A percentile compares a stretch with the other conserved stretches of the same genome.
Conservation (phyloP, 2,329 filamentous ascomycete species). For the Samsoniella hepiali region DNA sequence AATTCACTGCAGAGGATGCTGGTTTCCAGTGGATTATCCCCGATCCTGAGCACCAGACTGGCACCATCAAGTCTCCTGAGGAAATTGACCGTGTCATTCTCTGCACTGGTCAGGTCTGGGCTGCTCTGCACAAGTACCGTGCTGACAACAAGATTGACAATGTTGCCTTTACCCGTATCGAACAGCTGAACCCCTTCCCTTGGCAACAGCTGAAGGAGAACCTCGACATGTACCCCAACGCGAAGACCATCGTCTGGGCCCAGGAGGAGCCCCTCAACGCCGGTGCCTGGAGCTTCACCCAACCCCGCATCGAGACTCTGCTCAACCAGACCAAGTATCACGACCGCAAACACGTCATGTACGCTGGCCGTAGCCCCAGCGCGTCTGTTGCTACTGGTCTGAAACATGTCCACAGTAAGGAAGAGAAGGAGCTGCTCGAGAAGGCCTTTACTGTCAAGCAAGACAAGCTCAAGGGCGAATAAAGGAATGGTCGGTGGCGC, state of each 20-base stretch:
- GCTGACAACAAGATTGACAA: slow-evolving; percentile 82
- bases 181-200: slow-evolving; percentile 98
- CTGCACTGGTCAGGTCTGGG: slow-evolving; percentile 93
- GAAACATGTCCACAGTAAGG: slow-evolving; percentile 84
- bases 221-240: slow-evolving; percentile 94
- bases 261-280: slow-evolving; percentile 98
- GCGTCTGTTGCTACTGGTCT: slow-evolving; percentile 91
- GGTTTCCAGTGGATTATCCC: slow-evolving; percentile 97
- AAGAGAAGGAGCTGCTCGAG: slow-evolving; percentile 80
- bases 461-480: slow-evolving; percentile 68
- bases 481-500: slow-evolving; percentile 25
- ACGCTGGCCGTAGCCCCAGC: slow-evolving; percentile 89
- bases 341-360: slow-evolving; percentile 93
- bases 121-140: slow-evolving; percentile 86
- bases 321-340: slow-evolving; percentile 91
- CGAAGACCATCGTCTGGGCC: slow-evolving; percentile 93
- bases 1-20: slow-evolving; percentile 78
- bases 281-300: slow-evolving; percentile 94
- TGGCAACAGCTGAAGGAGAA: slow-evolving; percentile 97
- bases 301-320: slow-evolving; percentile 94
- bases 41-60: slow-evolving; percentile 77
- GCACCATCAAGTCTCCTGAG: slow-evolving; percentile 72
- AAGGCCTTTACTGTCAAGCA: slow-evolving; percentile 62
- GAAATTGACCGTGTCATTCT: slow-evolving; percentile 92
- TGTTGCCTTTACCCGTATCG: slow-evolving; percentile 89